A percentile compares a stretch with the other conserved stretches of the same genome.
phyloP scores from a whole-genome alignment of 768 basidiomycete species.

The Russula sp. region DNA sequence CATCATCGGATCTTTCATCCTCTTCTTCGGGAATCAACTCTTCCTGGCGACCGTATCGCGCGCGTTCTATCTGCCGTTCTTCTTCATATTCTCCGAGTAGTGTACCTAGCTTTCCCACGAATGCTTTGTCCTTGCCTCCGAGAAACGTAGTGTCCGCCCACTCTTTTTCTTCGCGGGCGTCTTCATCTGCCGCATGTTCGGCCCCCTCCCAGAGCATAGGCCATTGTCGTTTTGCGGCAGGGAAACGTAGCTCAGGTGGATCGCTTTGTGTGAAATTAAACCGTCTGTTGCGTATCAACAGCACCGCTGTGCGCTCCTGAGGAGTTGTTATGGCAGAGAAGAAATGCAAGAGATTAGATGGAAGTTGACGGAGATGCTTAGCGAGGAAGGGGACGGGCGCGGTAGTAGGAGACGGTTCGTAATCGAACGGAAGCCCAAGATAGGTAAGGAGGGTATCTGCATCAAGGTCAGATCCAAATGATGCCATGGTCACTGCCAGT shows the following conservation, averaged over 20 bases:
- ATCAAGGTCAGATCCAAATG: conserved; percentile 11
- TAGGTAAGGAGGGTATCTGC: conserved; percentile 37
- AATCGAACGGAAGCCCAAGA: conserved; percentile 53
- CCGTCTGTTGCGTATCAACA: conserved; percentile 66
- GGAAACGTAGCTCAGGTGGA: conserved; percentile 52
- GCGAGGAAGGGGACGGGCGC: conserved; percentile 60
- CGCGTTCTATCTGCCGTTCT: conserved; percentile 63
- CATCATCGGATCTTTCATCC: conserved; percentile 50
- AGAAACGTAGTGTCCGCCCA: conserved; percentile 67
- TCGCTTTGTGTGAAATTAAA: conserved; percentile 51
- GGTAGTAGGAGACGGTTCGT: conserved; percentile 51
- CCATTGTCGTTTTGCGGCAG: conserved; percentile 52
- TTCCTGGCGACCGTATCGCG: conserved; percentile 40
- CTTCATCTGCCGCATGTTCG: conserved; percentile 43
- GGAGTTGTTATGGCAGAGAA: conserved; percentile 47
- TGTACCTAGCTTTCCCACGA: conserved; percentile 63
- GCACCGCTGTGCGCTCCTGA: conserved; percentile 57
- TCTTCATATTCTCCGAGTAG: conserved; percentile 72
- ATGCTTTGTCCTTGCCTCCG: conserved; percentile 42
- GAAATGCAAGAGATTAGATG: conserved; percentile 50
- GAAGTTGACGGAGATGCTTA: conserved; percentile 53
- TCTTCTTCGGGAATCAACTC: conserved; percentile 66
- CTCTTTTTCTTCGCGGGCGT: conserved; percentile 57
- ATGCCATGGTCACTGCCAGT: conserved; percentile 2
- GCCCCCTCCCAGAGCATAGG: conserved; percentile 61